Percentiles rank a stretch among this genome's conserved stretches.
These are phyloP conservation scores for Aspergillus sp. DNA, from an alignment of 2,329 filamentous ascomycete genomes.

Conservation along the genomic window DNA sequence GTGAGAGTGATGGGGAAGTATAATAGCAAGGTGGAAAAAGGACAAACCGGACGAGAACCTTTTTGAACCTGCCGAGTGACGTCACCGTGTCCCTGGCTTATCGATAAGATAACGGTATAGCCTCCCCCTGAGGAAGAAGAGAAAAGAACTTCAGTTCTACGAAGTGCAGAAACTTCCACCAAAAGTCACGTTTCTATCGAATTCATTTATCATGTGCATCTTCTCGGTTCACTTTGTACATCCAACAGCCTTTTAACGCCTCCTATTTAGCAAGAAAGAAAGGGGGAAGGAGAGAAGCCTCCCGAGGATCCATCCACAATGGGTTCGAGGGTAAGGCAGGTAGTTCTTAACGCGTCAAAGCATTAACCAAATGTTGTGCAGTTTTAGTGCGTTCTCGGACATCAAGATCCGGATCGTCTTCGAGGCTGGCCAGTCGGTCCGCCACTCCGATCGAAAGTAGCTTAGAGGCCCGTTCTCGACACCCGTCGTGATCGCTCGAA, in stretches of 20 bases:
- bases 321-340: neutral
- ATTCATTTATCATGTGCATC: slow-evolving; percentile 3
- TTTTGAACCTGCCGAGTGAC: neutral
- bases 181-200: neutral
- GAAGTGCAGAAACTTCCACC: neutral
- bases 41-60: neutral
- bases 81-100: slow-evolving; percentile 12
- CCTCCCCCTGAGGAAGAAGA: too few species aligned
- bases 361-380: slow-evolving; percentile 68
- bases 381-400: slow-evolving; percentile 81
- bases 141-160: neutral
- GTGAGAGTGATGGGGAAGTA: neutral
- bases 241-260: slow-evolving; percentile 3
- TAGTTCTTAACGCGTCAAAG: slow-evolving; percentile 20
- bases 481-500: slow-evolving; percentile 63
- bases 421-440: slow-evolving; percentile 61
- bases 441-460: slow-evolving; percentile 72
- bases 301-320: neutral
- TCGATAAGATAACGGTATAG: slow-evolving; percentile 11
- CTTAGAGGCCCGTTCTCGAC: slow-evolving; percentile 65
- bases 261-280: neutral
- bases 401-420: slow-evolving; percentile 73
- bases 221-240: slow-evolving; percentile 4
- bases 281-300: neutral
- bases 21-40: neutral